phyloP scores from a whole-genome alignment of 257 asterid species.

The Plantago major region DNA sequence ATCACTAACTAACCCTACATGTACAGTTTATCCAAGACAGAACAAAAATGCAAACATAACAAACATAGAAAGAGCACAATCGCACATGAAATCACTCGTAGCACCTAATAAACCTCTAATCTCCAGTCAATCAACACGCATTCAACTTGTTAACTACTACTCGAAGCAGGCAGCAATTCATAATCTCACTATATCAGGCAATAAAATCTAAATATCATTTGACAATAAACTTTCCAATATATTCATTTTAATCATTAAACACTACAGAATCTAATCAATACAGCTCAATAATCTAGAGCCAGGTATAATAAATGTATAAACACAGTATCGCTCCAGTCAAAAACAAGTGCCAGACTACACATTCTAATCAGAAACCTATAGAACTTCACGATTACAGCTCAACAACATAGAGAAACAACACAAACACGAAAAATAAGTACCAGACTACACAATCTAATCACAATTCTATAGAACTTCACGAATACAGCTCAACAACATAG shows the following conservation, averaged over 20 bases:
- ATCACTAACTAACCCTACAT: too few species aligned
- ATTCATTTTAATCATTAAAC: background rate
- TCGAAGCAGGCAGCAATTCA: background rate
- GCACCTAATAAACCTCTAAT: background rate
- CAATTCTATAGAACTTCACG: background rate
- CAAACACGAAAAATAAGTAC: too few species aligned
- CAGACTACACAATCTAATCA: background rate
- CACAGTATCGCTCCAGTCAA: too few species aligned
- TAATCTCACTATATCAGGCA: background rate
- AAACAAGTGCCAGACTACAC: background rate
- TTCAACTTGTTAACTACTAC: background rate
- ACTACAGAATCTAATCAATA: background rate
- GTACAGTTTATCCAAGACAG: too few species aligned
- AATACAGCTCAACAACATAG: background rate
- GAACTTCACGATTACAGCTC: background rate
- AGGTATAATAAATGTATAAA: background rate
- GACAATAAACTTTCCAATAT: background rate
- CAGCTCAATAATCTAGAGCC: background rate
- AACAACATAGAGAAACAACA: background rate
- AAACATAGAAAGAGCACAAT: background rate
- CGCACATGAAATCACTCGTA: background rate
- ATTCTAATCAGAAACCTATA: background rate
- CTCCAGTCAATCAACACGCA: background rate
- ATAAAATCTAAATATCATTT: background rate
- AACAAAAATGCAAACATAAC: background rate